A percentile compares a stretch with the other conserved stretches of the same genome.
Evolutionary conservation across 352 stramenopile species (phyloP).

Genomic region (Phytophthora colocasiae): DNA sequence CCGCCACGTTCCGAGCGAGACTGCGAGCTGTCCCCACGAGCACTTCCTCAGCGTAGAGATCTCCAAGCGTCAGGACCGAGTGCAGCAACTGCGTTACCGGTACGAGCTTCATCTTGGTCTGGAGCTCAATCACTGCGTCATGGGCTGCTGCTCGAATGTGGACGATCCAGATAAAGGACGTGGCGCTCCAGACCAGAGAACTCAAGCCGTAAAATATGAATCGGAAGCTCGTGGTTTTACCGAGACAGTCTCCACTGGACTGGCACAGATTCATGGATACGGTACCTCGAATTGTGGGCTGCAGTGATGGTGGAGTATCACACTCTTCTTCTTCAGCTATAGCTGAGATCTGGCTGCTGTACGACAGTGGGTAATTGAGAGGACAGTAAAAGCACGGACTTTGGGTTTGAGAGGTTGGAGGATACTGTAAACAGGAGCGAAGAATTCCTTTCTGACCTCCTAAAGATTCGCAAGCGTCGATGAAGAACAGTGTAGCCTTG

Average conservation of each 20-base stretch:
- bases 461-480: conserved; percentile 66
- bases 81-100: conserved; percentile 47
- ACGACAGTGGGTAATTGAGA: conserved; percentile 35
- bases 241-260: conserved; percentile 45
- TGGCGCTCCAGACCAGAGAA: conserved; percentile 43
- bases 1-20: conserved; percentile 44
- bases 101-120: conserved; percentile 65
- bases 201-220: conserved; percentile 44
- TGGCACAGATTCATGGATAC: conserved; percentile 65
- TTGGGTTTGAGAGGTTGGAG: conserved; percentile 10
- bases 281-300: conserved; percentile 43
- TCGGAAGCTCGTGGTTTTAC: conserved; percentile 23
- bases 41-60: conserved; percentile 40
- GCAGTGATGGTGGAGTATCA: conserved; percentile 29
- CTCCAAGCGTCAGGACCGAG: conserved; percentile 33
- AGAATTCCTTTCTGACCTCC: conserved; percentile 51
- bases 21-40: conserved; percentile 46
- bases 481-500: conserved; percentile 48
- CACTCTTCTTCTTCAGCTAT: conserved; percentile 30
- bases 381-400: conserved; percentile 58
- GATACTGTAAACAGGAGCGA: conserved; percentile 50
- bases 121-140: conserved; percentile 57
- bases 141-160: conserved; percentile 54
- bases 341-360: conserved; percentile 20
- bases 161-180: conserved; percentile 51